Evolutionary conservation across 2,329 filamentous ascomycete species (phyloP), one percentile per base, ranked within the genome.

Genomic region (Colletotrichum sansevieriae): DNA sequence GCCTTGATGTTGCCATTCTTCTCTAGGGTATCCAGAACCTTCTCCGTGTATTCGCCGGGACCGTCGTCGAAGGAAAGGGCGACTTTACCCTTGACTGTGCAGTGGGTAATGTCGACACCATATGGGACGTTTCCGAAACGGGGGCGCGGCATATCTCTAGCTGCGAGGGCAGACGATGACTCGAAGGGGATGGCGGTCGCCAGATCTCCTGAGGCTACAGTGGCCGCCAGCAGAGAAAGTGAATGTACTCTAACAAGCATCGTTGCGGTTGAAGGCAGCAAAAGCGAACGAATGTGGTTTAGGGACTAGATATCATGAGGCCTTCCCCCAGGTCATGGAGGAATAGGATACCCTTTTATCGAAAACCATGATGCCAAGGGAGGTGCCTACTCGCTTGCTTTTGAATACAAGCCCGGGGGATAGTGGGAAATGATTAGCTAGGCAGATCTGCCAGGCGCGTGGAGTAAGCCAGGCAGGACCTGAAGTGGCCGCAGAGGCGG

Each of bases 11-110:
- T 70, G 20, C 71, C 72, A 57, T 76, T 74, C 1, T 57, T 61
- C 37, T 76, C 80, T 63, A 82, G 72, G 9, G 76, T 73, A 65
- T 82, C 77, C 6, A 82, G 74, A 5, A 83, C 70, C 13, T 72
- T 71, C 2, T 41, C 54, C 0, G 80, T 82, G 68, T 78, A 79
- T 10, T 71, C 37, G 54, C 75, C 76, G 7, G 80, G 79, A 0
- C 79, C 79, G 52, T 82, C 79, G 67, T 82, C 79, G 63, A 77
- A 80, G 1, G 78, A 79, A n/a, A 81, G 71, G 18, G 79, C 79
- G 4, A 81, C 72, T 41, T 76, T 75, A 47, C 77, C 76, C 6
- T 71, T 70, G n/a, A 74, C 70, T 2, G 71, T 73, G 70, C 79
- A 81, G 47, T 73, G 71, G 46, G 66, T 74, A 52, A 80, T 75